phyloP scores from a whole-genome alignment of 164 flowering plant genomes.

The Vitis riparia region DNA sequence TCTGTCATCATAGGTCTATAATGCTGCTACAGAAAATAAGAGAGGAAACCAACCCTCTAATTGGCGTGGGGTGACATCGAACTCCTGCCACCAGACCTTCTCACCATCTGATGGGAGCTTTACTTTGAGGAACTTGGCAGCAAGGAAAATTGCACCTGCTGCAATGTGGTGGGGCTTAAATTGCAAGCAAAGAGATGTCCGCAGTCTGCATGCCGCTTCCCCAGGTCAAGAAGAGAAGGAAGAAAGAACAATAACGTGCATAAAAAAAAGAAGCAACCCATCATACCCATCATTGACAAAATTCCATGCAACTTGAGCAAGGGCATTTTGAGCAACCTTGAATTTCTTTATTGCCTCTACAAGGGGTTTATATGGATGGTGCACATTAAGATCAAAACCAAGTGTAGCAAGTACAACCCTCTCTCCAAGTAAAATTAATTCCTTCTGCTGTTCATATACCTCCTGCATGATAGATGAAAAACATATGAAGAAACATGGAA shows the following conservation, averaged over 20 bases:
- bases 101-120: slow-evolving; percentile 85
- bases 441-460: slow-evolving; percentile 78
- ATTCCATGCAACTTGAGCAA: slow-evolving; percentile 92
- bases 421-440: slow-evolving; percentile 72
- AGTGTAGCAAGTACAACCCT: slow-evolving; percentile 85
- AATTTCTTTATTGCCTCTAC: slow-evolving; percentile 87
- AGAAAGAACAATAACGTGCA: slow-evolving; percentile 11
- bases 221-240: slow-evolving; percentile 14
- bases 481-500: background rate
- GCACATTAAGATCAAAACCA: slow-evolving; percentile 79
- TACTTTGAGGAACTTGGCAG: slow-evolving; percentile 85
- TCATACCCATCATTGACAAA: slow-evolving; percentile 90
- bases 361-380: slow-evolving; percentile 84
- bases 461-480: slow-evolving; percentile 47
- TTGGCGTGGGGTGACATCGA: slow-evolving; percentile 87
- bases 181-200: slow-evolving; percentile 91
- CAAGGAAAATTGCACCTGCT: slow-evolving; percentile 89
- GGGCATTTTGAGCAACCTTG: slow-evolving; percentile 76
- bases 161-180: slow-evolving; percentile 87
- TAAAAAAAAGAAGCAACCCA: slow-evolving; percentile 1
- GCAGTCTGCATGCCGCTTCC: slow-evolving; percentile 64
- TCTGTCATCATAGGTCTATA: background rate
- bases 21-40: background rate
- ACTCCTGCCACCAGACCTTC: slow-evolving; percentile 93
- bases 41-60: slow-evolving; percentile 70